Evolutionary conservation across 305 asterid species (phyloP).

Genomic region (Fraxinus nigra): DNA sequence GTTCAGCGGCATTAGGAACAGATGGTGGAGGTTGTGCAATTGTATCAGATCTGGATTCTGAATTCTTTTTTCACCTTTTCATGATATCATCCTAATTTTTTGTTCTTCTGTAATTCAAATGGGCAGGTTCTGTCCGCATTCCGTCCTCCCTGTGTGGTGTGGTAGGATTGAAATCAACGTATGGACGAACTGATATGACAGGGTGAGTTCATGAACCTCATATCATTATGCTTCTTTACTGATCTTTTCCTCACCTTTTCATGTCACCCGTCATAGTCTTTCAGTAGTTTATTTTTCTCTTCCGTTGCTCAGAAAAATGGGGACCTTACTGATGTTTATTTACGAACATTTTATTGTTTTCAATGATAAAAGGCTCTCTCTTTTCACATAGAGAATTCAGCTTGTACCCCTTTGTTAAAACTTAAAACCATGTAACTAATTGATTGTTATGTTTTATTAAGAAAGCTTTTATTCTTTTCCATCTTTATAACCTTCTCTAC

Average conservation of each 20-base stretch:
- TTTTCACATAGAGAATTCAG: not conserved
- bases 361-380: not conserved
- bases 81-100: conserved; percentile 17
- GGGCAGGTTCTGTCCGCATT: conserved; percentile 89
- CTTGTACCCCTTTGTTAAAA: not conserved
- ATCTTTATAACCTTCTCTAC: conserved; percentile 12
- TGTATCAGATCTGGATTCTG: conserved; percentile 25
- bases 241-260: not conserved
- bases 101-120: conserved; percentile 24
- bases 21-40: conserved; percentile 96
- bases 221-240: conserved; percentile 18
- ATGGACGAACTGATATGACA: conserved; percentile 72
- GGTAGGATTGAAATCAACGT: conserved; percentile 93
- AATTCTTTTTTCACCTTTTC: conserved; percentile 18
- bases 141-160: conserved; percentile 96
- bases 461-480: not conserved
- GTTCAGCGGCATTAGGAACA: conserved; percentile 96
- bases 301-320: not conserved
- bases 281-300: not conserved
- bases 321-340: not conserved
- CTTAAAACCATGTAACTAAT: not conserved
- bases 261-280: conserved; percentile 11
- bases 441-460: not conserved
- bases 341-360: not conserved
- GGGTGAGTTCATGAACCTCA: conserved; percentile 54